Conservation (phyloP, 768 basidiomycete species). For the Lyophyllum semitale region DNA sequence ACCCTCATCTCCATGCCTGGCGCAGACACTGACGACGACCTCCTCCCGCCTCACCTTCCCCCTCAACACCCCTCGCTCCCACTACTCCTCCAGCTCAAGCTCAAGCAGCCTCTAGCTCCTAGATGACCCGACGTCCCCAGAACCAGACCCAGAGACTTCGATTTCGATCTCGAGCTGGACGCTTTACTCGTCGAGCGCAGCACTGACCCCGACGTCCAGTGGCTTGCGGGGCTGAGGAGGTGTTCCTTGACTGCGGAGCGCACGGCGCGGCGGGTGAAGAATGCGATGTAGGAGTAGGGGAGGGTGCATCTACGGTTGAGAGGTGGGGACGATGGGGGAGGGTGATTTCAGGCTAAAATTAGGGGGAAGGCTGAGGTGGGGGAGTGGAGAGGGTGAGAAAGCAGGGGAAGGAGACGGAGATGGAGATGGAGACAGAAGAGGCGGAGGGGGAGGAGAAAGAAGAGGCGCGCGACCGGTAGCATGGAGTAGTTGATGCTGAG, state of each 20-base stretch:
- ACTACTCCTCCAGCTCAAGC: slow-evolving; percentile 10
- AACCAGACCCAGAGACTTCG: slow-evolving; percentile 41
- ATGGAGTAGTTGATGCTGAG: slow-evolving; percentile 39
- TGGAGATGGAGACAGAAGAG: too few species aligned
- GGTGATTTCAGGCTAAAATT: slow-evolving; percentile 58
- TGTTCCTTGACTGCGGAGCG: slow-evolving; percentile 24
- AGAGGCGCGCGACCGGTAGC: slow-evolving; percentile 19
- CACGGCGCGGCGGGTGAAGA: slow-evolving; percentile 19
- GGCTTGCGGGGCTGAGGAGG: slow-evolving; percentile 42
- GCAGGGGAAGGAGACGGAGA: too few species aligned
- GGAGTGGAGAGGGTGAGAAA: not conserved
- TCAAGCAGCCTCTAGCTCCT: slow-evolving; percentile 36
- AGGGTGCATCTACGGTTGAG: slow-evolving; percentile 35
- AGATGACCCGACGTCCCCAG: slow-evolving; percentile 35
- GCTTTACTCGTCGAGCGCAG: slow-evolving; percentile 29
- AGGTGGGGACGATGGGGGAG: slow-evolving; percentile 46
- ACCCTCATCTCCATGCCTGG: slow-evolving; percentile 33
- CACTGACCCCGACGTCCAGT: slow-evolving; percentile 37
- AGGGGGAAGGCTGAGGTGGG: not conserved
- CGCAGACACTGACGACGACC: slow-evolving; percentile 34
- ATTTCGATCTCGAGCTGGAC: slow-evolving; percentile 34
- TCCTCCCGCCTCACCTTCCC: slow-evolving; percentile 12
- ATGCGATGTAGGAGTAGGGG: slow-evolving; percentile 31
- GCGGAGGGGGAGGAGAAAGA: not conserved
- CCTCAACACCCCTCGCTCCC: not conserved